Base-by-base conservation (phyloP, 2,329 filamentous ascomycete genomes). In the Rutstroemia sp. region DNA sequence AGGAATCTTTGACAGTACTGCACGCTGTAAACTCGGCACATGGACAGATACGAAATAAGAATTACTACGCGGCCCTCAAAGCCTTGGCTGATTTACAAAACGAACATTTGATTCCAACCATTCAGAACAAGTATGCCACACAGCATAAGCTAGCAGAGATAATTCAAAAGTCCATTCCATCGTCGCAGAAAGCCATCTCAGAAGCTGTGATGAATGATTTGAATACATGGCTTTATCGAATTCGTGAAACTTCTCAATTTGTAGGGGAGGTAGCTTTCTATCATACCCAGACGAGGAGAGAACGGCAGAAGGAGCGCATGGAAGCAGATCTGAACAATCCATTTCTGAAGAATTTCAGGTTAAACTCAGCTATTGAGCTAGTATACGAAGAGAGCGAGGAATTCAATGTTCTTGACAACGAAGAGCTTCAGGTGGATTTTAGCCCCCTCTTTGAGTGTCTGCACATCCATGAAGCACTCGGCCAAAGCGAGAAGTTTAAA, bases 171-270 rank as follows among this genome's bases (percentile, higher is more conserved):
- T 97, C 92, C 0, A 92, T 97, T 34, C 94, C 94, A 1, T 85
- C 89, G 3, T 96, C 91, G 1, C 91, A 96, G 67, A 91, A 89
- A 67, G 84, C 89, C 51, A 96, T 99, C 56, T 92, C 92, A 4
- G 92, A 97, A 72, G 91, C 92, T 14, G 94, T 99, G 63, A 97
- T 97, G 90, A 88, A 83, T 2, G 94, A 99, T 72, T 74, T 99
- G 55, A 97, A 97, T 68, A 96, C 91, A 0, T 99, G 94, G 94
- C 78, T 99, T 9, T 99, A 88, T 67, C 86, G 89, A 21, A 95
- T 99, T 61, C 85, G 94, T 65, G 94, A 99, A 71, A 95, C 91
- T 17, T 96, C 94, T 1, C 92, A 96, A 64, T 96, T 96, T 61
- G 75, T 99, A 7, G 94, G 94, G 4, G 94, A 99, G 70, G 89